A percentile compares a stretch with the other conserved stretches of the same genome.
These are phyloP conservation scores for Lactarius vividus DNA, from an alignment of 768 basidiomycete species.

Conservation along the genomic window DNA sequence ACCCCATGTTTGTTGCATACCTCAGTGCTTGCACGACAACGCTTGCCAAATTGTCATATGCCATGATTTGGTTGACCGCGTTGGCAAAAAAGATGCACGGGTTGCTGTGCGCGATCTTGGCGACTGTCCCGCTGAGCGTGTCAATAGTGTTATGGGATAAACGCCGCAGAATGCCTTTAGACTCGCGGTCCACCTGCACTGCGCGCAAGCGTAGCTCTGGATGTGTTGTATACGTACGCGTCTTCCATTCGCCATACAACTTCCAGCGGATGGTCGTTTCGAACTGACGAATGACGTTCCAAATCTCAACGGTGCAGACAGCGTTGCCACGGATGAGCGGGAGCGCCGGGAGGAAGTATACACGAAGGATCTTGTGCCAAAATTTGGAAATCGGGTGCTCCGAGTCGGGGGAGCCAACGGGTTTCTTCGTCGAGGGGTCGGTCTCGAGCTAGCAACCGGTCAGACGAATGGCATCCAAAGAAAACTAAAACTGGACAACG, in stretches of 20 bases:
- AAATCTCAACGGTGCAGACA: slow-evolving; percentile 87
- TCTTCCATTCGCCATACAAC: slow-evolving; percentile 95
- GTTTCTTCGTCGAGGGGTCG: slow-evolving; percentile 62
- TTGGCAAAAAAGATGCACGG: slow-evolving; percentile 88
- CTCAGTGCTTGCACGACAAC: slow-evolving; percentile 87
- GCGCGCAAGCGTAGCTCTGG: slow-evolving; percentile 76
- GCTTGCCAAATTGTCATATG: slow-evolving; percentile 89
- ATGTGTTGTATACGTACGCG: slow-evolving; percentile 64
- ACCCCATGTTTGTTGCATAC: slow-evolving; percentile 90
- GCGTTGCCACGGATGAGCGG: slow-evolving; percentile 84
- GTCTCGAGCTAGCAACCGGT: slow-evolving; percentile 40
- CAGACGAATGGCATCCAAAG: slow-evolving; percentile 3
- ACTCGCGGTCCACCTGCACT: slow-evolving; percentile 82
- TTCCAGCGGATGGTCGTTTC: slow-evolving; percentile 81
- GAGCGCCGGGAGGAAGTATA: slow-evolving; percentile 82
- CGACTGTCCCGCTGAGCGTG: slow-evolving; percentile 80
- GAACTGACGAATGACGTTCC: slow-evolving; percentile 82
- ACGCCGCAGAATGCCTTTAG: slow-evolving; percentile 85
- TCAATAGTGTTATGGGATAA: slow-evolving; percentile 83
- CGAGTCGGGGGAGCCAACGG: slow-evolving; percentile 50
- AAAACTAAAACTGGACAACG: slow-evolving; percentile 24
- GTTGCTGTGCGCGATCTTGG: slow-evolving; percentile 92
- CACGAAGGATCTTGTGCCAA: slow-evolving; percentile 80
- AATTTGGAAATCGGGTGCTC: slow-evolving; percentile 64
- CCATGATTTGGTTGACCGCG: slow-evolving; percentile 91